Base-by-base conservation (phyloP, 495 filamentous ascomycete genomes). In the Stereocaulon alpinum region DNA sequence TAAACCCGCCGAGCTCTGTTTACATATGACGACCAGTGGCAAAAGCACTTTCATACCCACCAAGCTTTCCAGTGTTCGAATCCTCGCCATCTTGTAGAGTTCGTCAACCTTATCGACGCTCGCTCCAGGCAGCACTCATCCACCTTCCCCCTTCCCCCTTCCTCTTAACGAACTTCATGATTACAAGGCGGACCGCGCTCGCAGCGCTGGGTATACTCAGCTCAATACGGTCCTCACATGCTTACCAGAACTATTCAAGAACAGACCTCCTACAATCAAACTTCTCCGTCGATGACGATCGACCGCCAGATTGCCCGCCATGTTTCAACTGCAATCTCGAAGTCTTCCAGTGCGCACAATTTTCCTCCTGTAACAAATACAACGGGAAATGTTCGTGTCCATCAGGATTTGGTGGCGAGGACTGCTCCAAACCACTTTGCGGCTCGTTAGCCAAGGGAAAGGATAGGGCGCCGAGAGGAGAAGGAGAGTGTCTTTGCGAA, bases 251-350 rank as follows among this genome's bases (percentile, higher is more conserved):
- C 24, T 56, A 42, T 12, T 66, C 66, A 1, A 57, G 58, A 44
- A 55, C 58, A 37, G 55, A 61, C 48, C 32, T 66, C 27, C 53
- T 64, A 18, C 61, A 59, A 45, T 59, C 63, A 29, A 60, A 43
- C 48, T 76, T 80, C 68, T 76, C 77, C 15, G 62, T 77, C 32
- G 72, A 78, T 68, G 80, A 77, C 58, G 80, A 85, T 61, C 78
- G 83, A 44, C 80, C 82, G 4, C 69, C 74, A 56, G 74, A 78
- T 44, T 85, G 83, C 62, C 83, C 83, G 10, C 81, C 81, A 22
- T 86, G 93, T 74, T 98, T 98, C 79, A 96, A 98, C 85, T 98
- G 93, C 73, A 87, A 95, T 56, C 82, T 97, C 20, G 90, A 93
- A 27, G 86, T 85, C 59, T 95, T 95, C 70, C 82, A 82, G 58